phyloP scores from a whole-genome alignment of 495 filamentous ascomycete genomes.

The Podospora pseudopauciseta region DNA sequence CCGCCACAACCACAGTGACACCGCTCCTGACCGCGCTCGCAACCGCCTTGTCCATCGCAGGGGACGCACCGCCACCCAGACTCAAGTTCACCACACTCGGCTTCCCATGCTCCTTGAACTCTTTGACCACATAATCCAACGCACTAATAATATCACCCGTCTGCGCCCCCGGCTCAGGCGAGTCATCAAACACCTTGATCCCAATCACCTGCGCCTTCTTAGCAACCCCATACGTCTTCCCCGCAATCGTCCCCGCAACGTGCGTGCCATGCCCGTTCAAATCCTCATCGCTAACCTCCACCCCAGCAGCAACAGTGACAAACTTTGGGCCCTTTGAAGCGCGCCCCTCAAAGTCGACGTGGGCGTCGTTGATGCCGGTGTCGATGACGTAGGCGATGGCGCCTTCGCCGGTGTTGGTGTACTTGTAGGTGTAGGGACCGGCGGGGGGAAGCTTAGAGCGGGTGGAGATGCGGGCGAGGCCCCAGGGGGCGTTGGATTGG shows the following conservation, averaged over 20 bases:
- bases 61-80: constrained; percentile 46
- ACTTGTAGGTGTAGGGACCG: constrained; percentile 55
- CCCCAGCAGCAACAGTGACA: constrained; percentile 23
- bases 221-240: constrained; percentile 43
- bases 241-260: constrained; percentile 45
- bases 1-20: constrained; percentile 46
- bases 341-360: constrained; percentile 33
- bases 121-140: constrained; percentile 12
- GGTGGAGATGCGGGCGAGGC: constrained; percentile 51
- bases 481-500: constrained; percentile 54
- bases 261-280: constrained; percentile 40
- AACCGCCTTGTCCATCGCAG: constrained; percentile 45
- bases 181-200: constrained; percentile 45
- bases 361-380: constrained; percentile 42
- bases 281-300: constrained; percentile 42
- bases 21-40: constrained; percentile 42
- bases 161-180: constrained; percentile 4
- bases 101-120: constrained; percentile 17
- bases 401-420: constrained; percentile 45
- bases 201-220: constrained; percentile 39
- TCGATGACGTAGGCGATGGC: constrained; percentile 56
- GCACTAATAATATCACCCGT: constrained; percentile 19
- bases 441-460: constrained; percentile 38
- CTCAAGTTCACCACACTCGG: constrained; percentile 50
- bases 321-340: constrained; percentile 35